A percentile compares a stretch with the other conserved stretches of the same genome.
Evolutionary conservation across 2,329 filamentous ascomycete genomes (phyloP).

Genomic region (Verticillium isaacii): DNA sequence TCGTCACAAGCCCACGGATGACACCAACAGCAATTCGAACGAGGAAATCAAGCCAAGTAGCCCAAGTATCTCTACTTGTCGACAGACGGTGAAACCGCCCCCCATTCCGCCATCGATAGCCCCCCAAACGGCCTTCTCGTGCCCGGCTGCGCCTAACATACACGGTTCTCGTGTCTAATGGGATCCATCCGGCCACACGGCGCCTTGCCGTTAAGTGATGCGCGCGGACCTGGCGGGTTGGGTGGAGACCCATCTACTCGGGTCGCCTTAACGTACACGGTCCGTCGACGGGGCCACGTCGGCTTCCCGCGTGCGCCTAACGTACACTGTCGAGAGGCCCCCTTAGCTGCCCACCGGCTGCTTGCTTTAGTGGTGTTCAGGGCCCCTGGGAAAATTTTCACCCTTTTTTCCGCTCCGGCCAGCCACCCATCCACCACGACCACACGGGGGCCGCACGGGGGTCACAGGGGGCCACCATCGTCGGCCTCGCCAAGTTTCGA

Average conservation of each 20-base stretch:
- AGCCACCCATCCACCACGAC: slow-evolving; percentile 7
- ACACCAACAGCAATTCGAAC: neutral
- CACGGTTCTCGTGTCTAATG: slow-evolving; percentile 14
- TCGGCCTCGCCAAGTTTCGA: slow-evolving; percentile 12
- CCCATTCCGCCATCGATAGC: neutral
- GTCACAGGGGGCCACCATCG: neutral
- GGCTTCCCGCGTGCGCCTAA: slow-evolving; percentile 7
- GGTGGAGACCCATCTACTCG: slow-evolving; percentile 11
- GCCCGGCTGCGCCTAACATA: slow-evolving; percentile 13
- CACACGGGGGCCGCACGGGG: slow-evolving; percentile 5
- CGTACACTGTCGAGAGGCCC: slow-evolving; percentile 5
- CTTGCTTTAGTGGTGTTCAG: neutral
- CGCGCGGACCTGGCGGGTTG: slow-evolving; percentile 4
- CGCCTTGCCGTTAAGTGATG: slow-evolving; percentile 13
- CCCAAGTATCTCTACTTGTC: neutral
- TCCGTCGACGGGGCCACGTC: slow-evolving; percentile 9
- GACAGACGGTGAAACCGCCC: neutral
- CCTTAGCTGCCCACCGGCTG: neutral
- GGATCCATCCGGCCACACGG: slow-evolving; percentile 12
- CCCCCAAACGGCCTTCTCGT: neutral
- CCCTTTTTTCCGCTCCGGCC: slow-evolving; percentile 6
- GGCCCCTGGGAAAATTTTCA: slow-evolving; percentile 1
- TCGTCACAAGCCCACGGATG: neutral
- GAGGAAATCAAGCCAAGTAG: neutral
- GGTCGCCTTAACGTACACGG: slow-evolving; percentile 14